Evolutionary conservation across 2,329 filamentous ascomycete genomes (phyloP).

Genomic region (Allantophomopsis cytisporea): DNA sequence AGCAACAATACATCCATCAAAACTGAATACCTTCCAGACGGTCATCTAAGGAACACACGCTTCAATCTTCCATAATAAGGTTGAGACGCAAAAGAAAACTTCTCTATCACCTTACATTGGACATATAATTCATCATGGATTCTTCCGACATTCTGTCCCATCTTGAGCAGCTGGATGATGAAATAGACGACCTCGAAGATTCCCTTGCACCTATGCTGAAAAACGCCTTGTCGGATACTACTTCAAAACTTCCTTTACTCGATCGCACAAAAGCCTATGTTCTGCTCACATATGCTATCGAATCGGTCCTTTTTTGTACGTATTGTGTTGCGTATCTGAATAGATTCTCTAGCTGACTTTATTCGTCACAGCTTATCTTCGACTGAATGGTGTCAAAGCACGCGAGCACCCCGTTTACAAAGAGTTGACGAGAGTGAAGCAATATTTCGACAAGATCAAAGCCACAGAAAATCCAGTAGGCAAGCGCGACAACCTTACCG

Average conservation of each 20-base stretch:
- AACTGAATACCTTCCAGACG: no score
- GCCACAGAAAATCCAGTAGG: conserved; percentile 49
- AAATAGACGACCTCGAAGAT: conserved; percentile 68
- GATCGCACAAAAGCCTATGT: conserved; percentile 92
- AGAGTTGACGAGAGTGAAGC: conserved; percentile 75
- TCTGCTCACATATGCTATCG: conserved; percentile 77
- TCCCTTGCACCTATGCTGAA: conserved; percentile 61
- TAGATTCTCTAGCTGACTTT: conserved; percentile 2
- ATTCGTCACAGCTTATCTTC: conserved; percentile 47
- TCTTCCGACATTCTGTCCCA: conserved; percentile 15
- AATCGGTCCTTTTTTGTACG: conserved; percentile 78
- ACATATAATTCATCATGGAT: conserved; percentile 23
- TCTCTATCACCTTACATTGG: no score
- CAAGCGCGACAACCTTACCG: conserved; percentile 38
- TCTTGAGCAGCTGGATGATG: conserved; percentile 47
- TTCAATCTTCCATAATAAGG: no score
- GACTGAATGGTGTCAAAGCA: conserved; percentile 67
- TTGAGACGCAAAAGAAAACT: no score
- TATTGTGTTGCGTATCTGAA: conserved; percentile 1
- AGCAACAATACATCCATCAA: no score
- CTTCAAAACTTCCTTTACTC: conserved; percentile 74
- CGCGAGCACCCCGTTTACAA: conserved; percentile 73
- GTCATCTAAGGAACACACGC: no score
- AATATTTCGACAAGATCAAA: conserved; percentile 91
- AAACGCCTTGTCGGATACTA: conserved; percentile 47